Percentiles rank a stretch among this genome's conserved stretches.
Evolutionary conservation across 202 grass and related monocot species (phyloP).

Genomic region (Miscanthus sacchariflorus): DNA sequence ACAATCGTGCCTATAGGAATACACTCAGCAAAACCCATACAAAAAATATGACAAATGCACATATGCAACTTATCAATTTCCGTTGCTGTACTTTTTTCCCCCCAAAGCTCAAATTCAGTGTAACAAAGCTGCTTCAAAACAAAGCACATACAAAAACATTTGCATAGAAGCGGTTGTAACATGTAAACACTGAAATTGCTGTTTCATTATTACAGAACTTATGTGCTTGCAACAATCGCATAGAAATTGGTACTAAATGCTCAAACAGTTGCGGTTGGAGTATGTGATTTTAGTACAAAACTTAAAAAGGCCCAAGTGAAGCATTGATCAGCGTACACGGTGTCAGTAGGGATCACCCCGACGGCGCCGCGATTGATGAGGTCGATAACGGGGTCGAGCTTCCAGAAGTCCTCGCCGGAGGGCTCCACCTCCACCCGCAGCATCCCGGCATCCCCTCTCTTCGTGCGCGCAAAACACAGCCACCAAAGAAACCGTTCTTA

Average conservation of each 20-base stretch:
- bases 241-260: neutral
- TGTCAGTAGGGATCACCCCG: constrained; percentile 88
- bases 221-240: neutral
- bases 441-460: constrained; percentile 80
- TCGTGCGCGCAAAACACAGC: neutral
- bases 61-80: neutral
- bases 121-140: constrained; percentile 3
- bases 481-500: neutral
- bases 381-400: constrained; percentile 74
- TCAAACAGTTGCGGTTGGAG: neutral
- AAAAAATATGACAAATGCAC: neutral
- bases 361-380: constrained; percentile 87
- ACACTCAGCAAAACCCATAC: neutral
- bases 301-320: neutral
- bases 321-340: constrained; percentile 60
- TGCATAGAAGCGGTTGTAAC: neutral
- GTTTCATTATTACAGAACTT: neutral
- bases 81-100: neutral
- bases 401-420: constrained; percentile 74
- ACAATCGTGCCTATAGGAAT: neutral
- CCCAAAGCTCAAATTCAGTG: neutral
- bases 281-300: neutral
- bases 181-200: neutral
- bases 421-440: constrained; percentile 77
- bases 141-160: neutral